Evolutionary conservation across 2,329 filamentous ascomycete species (phyloP).

Genomic region (Trichoderma sp.): DNA sequence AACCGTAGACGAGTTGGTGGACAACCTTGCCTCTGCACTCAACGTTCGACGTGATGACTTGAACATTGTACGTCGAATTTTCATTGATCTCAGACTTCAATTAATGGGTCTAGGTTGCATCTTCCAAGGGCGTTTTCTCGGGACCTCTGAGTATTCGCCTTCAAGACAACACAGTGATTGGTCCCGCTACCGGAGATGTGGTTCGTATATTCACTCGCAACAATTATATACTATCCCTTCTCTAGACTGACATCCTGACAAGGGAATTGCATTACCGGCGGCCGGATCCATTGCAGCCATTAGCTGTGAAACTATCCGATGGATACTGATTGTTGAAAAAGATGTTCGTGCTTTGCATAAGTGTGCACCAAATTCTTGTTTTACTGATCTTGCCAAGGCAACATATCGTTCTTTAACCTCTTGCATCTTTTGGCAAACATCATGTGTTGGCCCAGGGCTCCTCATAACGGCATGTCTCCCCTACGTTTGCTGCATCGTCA

Average conservation of each 20-base stretch:
- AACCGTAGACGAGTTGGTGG: slow-evolving; percentile 68
- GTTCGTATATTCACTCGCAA: slow-evolving; percentile 23
- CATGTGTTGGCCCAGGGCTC: slow-evolving; percentile 54
- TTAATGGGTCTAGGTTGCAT: slow-evolving; percentile 55
- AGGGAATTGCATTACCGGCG: slow-evolving; percentile 62
- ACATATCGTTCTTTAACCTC: slow-evolving; percentile 67
- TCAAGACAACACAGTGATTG: slow-evolving; percentile 41
- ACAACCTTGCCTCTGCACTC: slow-evolving; percentile 71
- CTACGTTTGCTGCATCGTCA: too few relatives aligned
- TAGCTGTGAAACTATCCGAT: slow-evolving; percentile 49
- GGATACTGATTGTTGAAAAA: slow-evolving; percentile 76
- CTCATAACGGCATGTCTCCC: slow-evolving; percentile 58
- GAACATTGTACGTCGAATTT: slow-evolving; percentile 59
- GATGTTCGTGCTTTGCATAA: slow-evolving; percentile 50
- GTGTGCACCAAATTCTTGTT: rapidly evolving
- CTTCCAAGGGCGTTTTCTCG: slow-evolving; percentile 67
- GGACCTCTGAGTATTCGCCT: slow-evolving; percentile 54
- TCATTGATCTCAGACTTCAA: background rate
- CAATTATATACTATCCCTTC: background rate
- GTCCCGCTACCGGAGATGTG: slow-evolving; percentile 31
- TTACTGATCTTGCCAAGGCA: slow-evolving; percentile 49
- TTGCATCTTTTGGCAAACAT: slow-evolving; percentile 52
- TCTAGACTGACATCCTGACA: slow-evolving; percentile 16
- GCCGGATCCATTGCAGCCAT: slow-evolving; percentile 48
- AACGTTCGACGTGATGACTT: slow-evolving; percentile 60